Conservation (phyloP, 1,284 basidiomycete genomes). For the Trichosporon coremiiforme region DNA sequence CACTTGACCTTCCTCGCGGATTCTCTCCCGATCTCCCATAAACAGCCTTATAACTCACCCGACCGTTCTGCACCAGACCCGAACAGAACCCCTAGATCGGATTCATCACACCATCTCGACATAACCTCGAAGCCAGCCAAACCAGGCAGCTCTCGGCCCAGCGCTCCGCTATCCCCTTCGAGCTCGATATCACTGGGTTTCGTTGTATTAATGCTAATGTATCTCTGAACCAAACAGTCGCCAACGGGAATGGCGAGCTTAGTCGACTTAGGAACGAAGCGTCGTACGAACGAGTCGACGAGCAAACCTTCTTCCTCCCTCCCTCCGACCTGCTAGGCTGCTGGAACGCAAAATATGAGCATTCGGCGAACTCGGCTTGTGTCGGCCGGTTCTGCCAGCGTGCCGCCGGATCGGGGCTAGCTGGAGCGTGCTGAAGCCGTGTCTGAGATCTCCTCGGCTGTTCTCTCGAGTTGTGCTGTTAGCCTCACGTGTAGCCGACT, state of each 20-base stretch:
- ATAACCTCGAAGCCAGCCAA: too few relatives aligned
- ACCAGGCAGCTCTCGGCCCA: too few relatives aligned
- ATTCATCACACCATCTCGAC: neutral
- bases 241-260: too few relatives aligned
- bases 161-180: too few relatives aligned
- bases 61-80: neutral
- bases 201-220: conserved; percentile 7
- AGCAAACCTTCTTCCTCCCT: neutral
- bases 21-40: neutral
- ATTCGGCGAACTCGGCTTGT: neutral
- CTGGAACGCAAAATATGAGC: too few relatives aligned
- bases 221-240: neutral
- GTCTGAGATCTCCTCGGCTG: neutral
- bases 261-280: neutral
- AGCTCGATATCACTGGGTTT: neutral
- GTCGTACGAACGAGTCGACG: neutral
- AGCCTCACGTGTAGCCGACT: neutral
- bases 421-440: neutral
- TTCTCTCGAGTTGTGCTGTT: neutral
- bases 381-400: too few relatives aligned
- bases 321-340: too few relatives aligned
- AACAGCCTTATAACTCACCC: neutral
- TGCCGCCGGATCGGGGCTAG: neutral
- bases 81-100: neutral
- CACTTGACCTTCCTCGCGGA: neutral